Percentiles rank a stretch among this genome's conserved stretches.
These are phyloP conservation scores for Auricularia sp. DNA, from an alignment of 768 basidiomycete genomes.

Conservation along the genomic window DNA sequence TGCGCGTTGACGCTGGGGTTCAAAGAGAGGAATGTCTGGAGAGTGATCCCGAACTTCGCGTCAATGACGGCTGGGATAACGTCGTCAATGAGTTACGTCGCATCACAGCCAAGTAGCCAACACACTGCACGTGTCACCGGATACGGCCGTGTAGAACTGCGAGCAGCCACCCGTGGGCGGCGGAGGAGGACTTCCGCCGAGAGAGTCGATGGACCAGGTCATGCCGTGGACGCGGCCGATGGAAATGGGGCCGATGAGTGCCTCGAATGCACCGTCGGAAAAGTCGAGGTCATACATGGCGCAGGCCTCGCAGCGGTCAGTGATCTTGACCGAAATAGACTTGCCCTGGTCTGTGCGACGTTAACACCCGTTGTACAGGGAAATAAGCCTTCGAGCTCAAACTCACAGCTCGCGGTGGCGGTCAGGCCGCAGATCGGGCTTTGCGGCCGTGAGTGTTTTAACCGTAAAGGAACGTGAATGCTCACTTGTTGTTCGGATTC, in stretches of 20 bases:
- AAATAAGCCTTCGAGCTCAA: too few relatives aligned
- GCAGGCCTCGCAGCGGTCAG: slow-evolving; percentile 23
- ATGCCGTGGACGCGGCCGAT: neutral
- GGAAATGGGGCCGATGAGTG: neutral
- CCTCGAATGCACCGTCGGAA: neutral
- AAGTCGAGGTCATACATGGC: slow-evolving; percentile 12
- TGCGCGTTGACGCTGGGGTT: neutral
- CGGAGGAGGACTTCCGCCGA: neutral
- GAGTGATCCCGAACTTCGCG: neutral
- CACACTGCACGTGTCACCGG: neutral
- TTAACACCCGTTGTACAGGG: neutral
- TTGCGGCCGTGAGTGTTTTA: neutral
- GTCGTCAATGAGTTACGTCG: too few relatives aligned
- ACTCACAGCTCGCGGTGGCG: neutral
- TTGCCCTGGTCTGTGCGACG: slow-evolving; percentile 13
- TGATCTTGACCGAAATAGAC: slow-evolving; percentile 18
- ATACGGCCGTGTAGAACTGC: neutral
- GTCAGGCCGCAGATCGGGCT: neutral
- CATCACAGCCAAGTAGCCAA: too few relatives aligned
- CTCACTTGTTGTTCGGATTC: slow-evolving; percentile 19
- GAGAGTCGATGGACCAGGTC: neutral
- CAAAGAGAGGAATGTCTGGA: neutral
- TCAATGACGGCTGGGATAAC: neutral
- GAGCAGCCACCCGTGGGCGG: neutral
- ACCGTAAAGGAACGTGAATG: neutral